Evolutionary conservation across 345 rosid species (phyloP).

Genomic region (Jatropha curcas): DNA sequence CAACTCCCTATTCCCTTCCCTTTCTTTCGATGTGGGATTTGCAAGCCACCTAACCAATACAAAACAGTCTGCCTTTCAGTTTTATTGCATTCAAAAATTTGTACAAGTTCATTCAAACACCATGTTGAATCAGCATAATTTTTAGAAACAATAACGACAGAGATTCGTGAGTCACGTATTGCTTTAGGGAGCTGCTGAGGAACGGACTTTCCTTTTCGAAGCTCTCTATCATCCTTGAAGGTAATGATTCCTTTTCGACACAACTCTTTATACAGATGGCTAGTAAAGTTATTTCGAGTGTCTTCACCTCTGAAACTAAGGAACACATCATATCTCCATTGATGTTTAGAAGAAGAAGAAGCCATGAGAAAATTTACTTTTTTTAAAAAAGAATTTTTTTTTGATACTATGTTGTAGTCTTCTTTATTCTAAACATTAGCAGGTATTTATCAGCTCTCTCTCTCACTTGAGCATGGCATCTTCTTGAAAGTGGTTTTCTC

Average conservation of each 20-base stretch:
- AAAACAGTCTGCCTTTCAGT: background rate
- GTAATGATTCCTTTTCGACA: background rate
- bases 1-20: too few species aligned
- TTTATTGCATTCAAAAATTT: background rate
- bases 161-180: background rate
- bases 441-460: too few species aligned
- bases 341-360: too few species aligned
- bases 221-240: slow-evolving; percentile 5
- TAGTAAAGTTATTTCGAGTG: background rate
- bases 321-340: slow-evolving; percentile 5
- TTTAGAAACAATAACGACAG: background rate
- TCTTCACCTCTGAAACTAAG: slow-evolving; percentile 10
- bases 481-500: too few species aligned
- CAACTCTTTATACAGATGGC: slow-evolving; percentile 2
- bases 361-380: background rate
- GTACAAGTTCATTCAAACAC: slow-evolving; percentile 9
- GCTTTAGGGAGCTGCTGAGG: slow-evolving; percentile 1
- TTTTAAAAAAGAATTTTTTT: too few species aligned
- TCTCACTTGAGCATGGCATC: too few species aligned
- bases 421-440: too few species aligned
- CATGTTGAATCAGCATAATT: background rate
- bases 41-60: too few species aligned
- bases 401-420: too few species aligned
- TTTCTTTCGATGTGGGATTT: too few species aligned
- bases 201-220: slow-evolving; percentile 3